Evolutionary conservation across 805 yeast species (phyloP).

Genomic region (Groenewaldozyma tartarivorans): DNA sequence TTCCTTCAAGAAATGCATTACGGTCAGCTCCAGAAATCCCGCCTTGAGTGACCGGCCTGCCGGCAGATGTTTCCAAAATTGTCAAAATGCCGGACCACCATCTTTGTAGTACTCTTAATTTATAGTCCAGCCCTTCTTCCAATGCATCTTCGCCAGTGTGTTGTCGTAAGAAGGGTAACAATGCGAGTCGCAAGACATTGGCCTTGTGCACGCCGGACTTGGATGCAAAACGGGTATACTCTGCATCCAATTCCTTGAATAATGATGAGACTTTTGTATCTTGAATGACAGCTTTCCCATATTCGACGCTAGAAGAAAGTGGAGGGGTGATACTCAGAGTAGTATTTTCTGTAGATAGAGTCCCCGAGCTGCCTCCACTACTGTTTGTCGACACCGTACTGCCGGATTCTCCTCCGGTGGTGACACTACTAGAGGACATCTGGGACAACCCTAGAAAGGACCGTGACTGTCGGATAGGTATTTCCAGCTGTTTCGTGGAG

Average conservation of each 20-base stretch:
- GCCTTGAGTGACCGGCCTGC: constrained; percentile 6
- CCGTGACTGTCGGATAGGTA: too few relatives aligned
- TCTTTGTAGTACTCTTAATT: constrained; percentile 22
- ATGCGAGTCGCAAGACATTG: constrained; percentile 34
- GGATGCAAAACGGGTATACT: constrained; percentile 20
- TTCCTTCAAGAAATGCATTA: constrained; percentile 31
- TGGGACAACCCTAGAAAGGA: too few relatives aligned
- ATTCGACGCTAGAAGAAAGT: too few relatives aligned
- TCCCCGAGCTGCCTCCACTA: neutral
- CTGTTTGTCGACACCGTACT: neutral
- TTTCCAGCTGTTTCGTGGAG: too few relatives aligned
- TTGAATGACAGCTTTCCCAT: neutral
- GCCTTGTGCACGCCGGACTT: constrained; percentile 26
- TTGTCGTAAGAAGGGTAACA: constrained; percentile 30
- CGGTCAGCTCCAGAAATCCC: constrained; percentile 28
- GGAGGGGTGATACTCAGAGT: neutral
- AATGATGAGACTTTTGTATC: neutral
- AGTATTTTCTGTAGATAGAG: neutral
- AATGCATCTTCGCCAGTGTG: constrained; percentile 10
- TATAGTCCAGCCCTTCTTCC: constrained; percentile 14
- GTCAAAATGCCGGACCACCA: constrained; percentile 32
- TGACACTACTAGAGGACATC: too few relatives aligned
- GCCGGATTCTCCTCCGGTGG: too few relatives aligned
- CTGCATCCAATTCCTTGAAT: constrained; percentile 22
- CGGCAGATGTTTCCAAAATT: constrained; percentile 21